These are phyloP conservation scores for Vitis labrusca DNA, from an alignment of 164 flowering plant species.

Conservation along the genomic window DNA sequence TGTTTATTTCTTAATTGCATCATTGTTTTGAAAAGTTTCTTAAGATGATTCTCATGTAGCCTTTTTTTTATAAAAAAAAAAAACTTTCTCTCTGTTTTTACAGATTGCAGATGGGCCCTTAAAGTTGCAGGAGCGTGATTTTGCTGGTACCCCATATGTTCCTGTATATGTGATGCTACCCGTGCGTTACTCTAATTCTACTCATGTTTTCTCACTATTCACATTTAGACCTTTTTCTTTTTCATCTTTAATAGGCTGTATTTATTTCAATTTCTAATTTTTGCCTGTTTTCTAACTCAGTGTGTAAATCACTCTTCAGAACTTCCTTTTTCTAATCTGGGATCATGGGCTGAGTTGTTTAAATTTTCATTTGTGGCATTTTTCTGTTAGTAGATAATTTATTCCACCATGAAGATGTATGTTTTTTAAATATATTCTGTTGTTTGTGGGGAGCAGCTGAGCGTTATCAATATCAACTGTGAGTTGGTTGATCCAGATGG, in stretches of 20 bases:
- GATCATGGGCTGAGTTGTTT: neutral
- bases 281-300: neutral
- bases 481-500: conserved; percentile 78
- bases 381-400: neutral
- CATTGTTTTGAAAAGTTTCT: too few species aligned
- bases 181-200: conserved; percentile 40
- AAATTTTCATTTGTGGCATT: neutral
- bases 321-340: too few species aligned
- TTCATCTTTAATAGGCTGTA: neutral
- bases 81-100: neutral
- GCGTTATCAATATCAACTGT: conserved; percentile 66
- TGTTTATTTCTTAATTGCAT: too few species aligned
- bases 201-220: neutral
- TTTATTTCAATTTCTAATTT: conserved; percentile 2
- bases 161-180: conserved; percentile 91
- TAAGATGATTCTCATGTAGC: too few species aligned
- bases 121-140: conserved; percentile 58
- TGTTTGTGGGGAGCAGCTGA: conserved; percentile 43
- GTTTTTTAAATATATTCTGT: neutral
- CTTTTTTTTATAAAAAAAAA: neutral
- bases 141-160: conserved; percentile 71
- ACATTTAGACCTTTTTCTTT: neutral
- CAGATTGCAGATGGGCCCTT: conserved; percentile 36
- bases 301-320: neutral
- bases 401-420: neutral